Evolutionary conservation across 75 land plant species (phyloP), one percentile per base, ranked within the genome.

Genomic region (Cupressus sempervirens): DNA sequence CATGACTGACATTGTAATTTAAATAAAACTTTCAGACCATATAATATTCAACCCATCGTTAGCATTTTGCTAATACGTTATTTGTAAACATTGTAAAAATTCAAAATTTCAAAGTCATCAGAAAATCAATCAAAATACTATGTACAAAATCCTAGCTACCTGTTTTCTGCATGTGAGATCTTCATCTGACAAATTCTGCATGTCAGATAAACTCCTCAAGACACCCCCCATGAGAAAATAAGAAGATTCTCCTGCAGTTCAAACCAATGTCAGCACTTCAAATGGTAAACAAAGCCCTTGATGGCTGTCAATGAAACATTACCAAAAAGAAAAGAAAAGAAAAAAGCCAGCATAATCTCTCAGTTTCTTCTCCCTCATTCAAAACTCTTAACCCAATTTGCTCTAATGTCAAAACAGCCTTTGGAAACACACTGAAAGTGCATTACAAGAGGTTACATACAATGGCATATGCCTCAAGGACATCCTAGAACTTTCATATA

Each of bases 161-260:
- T 97, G 94, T 84, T 93, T 98, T 76, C 98, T 90, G 88, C 81
- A 93, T 82, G 90, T 41, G 46, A 98, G 83, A 67, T 96, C 94
- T 76, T 95, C 94, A 88, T 96, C 95, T 36, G 92, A 84, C 80
- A 96, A 84, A 18, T 87, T 89, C 83, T 98, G 92, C 88, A 96
- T 87, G 29, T 98, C 96, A 53, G 87, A 94, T 45, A 98, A 85
- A 73, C 85, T 89, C 76, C 86, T 89, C 54, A 98, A 84, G 74
- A 88, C 87, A 62, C 89, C 92, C 50, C 68, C 82, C 90, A 98
- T 87, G 18, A 98, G 85, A 79, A 88, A 54, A 72, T 53, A 87
- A 56, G 97, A 96, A 85, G 89, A 82, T 48, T 67, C 84, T 5
- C 98, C 99, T 95, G 89, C 8, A 87, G 6, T 35, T 14, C 15